Conservation (phyloP, 2,329 filamentous ascomycete genomes). For the Fusarium compactum region DNA sequence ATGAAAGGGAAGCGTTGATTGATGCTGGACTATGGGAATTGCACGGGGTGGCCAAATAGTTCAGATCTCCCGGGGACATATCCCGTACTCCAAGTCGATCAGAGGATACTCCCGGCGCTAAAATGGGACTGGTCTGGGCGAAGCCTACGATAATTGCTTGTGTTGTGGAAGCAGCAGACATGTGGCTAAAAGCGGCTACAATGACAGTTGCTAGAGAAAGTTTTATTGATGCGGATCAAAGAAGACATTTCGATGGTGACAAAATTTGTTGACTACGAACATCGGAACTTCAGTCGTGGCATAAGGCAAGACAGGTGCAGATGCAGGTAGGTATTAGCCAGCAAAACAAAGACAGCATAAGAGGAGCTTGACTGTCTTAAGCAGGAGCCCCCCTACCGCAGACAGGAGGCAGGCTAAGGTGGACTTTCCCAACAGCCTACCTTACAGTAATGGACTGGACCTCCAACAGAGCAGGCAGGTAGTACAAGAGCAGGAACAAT, state of each 20-base stretch:
- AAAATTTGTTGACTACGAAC: background rate
- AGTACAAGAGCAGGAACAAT: background rate
- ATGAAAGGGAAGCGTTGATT: background rate
- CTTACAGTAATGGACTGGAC: background rate
- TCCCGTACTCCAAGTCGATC: slow-evolving; percentile 25
- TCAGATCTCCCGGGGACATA: slow-evolving; percentile 34
- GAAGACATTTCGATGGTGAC: background rate
- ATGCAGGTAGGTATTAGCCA: background rate
- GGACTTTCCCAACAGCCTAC: background rate
- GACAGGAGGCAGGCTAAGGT: background rate
- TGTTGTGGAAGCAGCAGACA: slow-evolving; percentile 4
- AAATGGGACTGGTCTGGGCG: slow-evolving; percentile 19
- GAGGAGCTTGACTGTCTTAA: background rate
- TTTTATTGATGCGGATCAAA: background rate
- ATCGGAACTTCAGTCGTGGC: background rate
- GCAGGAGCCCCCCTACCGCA: background rate
- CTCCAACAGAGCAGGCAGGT: background rate
- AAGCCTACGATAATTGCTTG: slow-evolving; percentile 20
- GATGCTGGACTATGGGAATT: slow-evolving; percentile 9
- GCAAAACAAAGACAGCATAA: background rate
- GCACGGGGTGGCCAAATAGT: slow-evolving; percentile 33
- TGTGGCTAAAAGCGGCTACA: background rate
- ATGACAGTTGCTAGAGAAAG: background rate
- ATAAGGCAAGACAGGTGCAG: background rate
- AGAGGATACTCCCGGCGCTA: slow-evolving; percentile 44